Percentiles rank a stretch among this genome's conserved stretches.
Conservation (phyloP, 768 basidiomycete genomes). For the Lentinula sp. region DNA sequence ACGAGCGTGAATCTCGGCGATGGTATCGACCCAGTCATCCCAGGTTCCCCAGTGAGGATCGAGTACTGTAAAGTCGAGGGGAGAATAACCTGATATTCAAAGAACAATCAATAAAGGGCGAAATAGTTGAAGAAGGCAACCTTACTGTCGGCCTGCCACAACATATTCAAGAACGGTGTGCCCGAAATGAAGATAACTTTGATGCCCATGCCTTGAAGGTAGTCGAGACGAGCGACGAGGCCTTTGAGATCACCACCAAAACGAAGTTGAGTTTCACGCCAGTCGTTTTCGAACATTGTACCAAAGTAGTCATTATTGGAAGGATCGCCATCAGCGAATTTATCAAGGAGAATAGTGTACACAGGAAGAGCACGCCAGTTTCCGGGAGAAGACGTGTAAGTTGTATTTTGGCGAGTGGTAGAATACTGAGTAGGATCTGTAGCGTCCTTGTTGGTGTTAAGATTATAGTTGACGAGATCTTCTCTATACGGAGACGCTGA, state of each 20-base stretch:
- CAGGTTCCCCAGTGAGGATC: slow-evolving; percentile 93
- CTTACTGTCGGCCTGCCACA: slow-evolving; percentile 94
- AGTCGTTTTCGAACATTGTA: slow-evolving; percentile 77
- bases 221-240: slow-evolving; percentile 70
- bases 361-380: slow-evolving; percentile 80
- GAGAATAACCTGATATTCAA: slow-evolving; percentile 72
- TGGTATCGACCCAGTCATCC: slow-evolving; percentile 68
- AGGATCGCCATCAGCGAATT: slow-evolving; percentile 92
- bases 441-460: slow-evolving; percentile 75
- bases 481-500: slow-evolving; percentile 62
- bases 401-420: slow-evolving; percentile 51
- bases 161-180: slow-evolving; percentile 90
- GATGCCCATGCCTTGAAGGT: slow-evolving; percentile 86
- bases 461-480: slow-evolving; percentile 66
- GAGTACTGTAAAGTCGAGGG: slow-evolving; percentile 82
- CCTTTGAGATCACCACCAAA: slow-evolving; percentile 88
- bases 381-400: slow-evolving; percentile 70
- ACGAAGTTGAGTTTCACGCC: slow-evolving; percentile 83
- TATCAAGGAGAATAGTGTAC: slow-evolving; percentile 84
- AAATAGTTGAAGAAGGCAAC: slow-evolving; percentile 3
- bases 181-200: slow-evolving; percentile 86
- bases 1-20: slow-evolving; percentile 71
- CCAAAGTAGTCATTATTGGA: slow-evolving; percentile 87
- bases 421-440: slow-evolving; percentile 60
- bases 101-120: not conserved